Percentiles rank a stretch among this genome's conserved stretches.
These are phyloP conservation scores for Crassisporium funariophilum DNA, from an alignment of 768 basidiomycete genomes.

Conservation along the genomic window DNA sequence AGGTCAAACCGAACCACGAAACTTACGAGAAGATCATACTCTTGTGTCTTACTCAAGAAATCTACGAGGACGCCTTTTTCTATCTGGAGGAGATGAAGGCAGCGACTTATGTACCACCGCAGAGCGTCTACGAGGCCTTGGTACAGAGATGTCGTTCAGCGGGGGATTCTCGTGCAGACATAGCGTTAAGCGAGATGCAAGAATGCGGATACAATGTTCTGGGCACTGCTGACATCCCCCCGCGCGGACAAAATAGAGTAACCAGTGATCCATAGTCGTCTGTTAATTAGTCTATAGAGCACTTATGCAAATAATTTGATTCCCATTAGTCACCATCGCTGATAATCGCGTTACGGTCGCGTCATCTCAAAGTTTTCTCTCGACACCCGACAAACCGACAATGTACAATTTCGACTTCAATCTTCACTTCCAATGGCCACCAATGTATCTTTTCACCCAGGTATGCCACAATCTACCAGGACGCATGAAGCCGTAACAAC, in stretches of 20 bases:
- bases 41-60: conserved; percentile 68
- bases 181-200: conserved; percentile 73
- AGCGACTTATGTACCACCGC: conserved; percentile 54
- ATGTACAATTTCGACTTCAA: conserved; percentile 1
- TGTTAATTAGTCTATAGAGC: too few relatives aligned
- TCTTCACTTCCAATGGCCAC: conserved; percentile 39
- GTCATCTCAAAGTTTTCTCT: conserved; percentile 18
- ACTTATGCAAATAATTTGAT: too few relatives aligned
- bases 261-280: too few relatives aligned
- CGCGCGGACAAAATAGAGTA: conserved; percentile 8
- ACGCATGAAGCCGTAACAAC: too few relatives aligned
- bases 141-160: conserved; percentile 55
- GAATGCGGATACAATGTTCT: conserved; percentile 52
- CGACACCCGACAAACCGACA: neutral
- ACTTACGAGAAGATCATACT: conserved; percentile 71
- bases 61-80: conserved; percentile 86
- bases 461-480: conserved; percentile 31
- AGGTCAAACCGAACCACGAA: conserved; percentile 53
- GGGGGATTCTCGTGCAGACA: conserved; percentile 61
- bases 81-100: conserved; percentile 89
- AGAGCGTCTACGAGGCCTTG: conserved; percentile 58
- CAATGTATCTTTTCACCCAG: conserved; percentile 73
- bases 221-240: neutral
- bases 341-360: conserved; percentile 30
- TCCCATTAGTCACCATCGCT: conserved; percentile 6